A percentile compares a stretch with the other conserved stretches of the same genome.
Evolutionary conservation across 306 rosid species (phyloP).

Genomic region (Medicago arabica): DNA sequence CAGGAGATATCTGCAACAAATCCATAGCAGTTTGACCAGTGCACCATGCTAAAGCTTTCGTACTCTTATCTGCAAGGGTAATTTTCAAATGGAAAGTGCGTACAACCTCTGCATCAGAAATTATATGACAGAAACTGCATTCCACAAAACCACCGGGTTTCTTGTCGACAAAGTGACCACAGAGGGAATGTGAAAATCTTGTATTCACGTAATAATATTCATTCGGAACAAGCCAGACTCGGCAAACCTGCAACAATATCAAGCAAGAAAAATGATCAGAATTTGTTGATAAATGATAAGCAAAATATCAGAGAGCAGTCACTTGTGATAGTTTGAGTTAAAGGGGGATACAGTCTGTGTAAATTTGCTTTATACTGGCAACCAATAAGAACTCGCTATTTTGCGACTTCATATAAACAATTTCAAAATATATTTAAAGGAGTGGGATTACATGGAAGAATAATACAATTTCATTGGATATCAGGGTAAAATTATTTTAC

Average conservation of each 20-base stretch:
- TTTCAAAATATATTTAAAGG: too few relatives aligned
- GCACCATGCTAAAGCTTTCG: constrained; percentile 82
- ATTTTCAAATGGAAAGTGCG: constrained; percentile 79
- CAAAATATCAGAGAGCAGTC: not conserved
- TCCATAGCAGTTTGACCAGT: constrained; percentile 90
- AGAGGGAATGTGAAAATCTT: constrained; percentile 71
- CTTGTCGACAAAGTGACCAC: constrained; percentile 76
- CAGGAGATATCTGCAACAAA: constrained; percentile 88
- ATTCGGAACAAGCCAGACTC: constrained; percentile 69
- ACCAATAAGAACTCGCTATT: too few relatives aligned
- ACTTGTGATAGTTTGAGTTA: not conserved
- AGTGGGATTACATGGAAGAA: too few relatives aligned
- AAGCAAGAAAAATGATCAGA: constrained; percentile 38
- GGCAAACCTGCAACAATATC: constrained; percentile 61
- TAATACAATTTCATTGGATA: too few relatives aligned
- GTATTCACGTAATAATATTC: constrained; percentile 65
- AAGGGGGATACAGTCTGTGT: too few relatives aligned
- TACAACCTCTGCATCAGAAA: constrained; percentile 55
- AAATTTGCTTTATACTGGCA: too few relatives aligned
- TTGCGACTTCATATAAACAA: too few relatives aligned
- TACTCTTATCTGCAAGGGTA: constrained; percentile 76
- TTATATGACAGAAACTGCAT: constrained; percentile 74
- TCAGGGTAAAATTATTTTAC: too few relatives aligned
- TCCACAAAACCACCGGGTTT: constrained; percentile 49
- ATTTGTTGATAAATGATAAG: not conserved